Evolutionary conservation across 495 filamentous ascomycete genomes (phyloP).

Genomic region (Neurospora tetraspora): DNA sequence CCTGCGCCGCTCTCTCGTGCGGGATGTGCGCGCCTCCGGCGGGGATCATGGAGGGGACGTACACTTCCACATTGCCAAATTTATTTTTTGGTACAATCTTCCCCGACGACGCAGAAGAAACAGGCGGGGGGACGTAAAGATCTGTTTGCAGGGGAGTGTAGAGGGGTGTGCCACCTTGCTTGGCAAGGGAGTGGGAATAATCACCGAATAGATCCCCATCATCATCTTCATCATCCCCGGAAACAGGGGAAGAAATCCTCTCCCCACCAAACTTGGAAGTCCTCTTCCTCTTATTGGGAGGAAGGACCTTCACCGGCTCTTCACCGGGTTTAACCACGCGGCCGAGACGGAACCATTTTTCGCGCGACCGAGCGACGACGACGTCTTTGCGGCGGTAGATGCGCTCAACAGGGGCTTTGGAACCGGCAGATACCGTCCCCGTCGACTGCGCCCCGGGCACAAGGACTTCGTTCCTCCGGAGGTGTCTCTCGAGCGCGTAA

Average conservation of each 20-base stretch:
- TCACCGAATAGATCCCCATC: slow-evolving; percentile 29
- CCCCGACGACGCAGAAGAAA: slow-evolving; percentile 55
- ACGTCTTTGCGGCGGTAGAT: slow-evolving; percentile 79
- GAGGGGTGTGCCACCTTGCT: slow-evolving; percentile 39
- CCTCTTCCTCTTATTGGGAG: slow-evolving; percentile 22
- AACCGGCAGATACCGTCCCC: slow-evolving; percentile 69
- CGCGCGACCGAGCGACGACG: slow-evolving; percentile 57
- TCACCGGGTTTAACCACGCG: slow-evolving; percentile 63
- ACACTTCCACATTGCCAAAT: slow-evolving; percentile 85
- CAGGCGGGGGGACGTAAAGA: slow-evolving; percentile 62
- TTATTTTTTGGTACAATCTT: slow-evolving; percentile 74
- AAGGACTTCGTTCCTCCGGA: slow-evolving; percentile 70
- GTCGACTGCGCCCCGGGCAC: slow-evolving; percentile 59
- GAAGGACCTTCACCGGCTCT: slow-evolving; percentile 64
- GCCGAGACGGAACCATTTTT: slow-evolving; percentile 83
- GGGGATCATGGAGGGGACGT: slow-evolving; percentile 88
- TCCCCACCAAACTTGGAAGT: slow-evolving; percentile 15
- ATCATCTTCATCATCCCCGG: slow-evolving; percentile 27
- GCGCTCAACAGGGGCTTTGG: slow-evolving; percentile 39
- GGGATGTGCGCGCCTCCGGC: slow-evolving; percentile 58
- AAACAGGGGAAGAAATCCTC: slow-evolving; percentile 7
- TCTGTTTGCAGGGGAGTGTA: slow-evolving; percentile 72
- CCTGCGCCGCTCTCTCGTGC: slow-evolving; percentile 55
- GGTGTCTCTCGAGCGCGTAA: slow-evolving; percentile 79
- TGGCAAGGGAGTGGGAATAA: slow-evolving; percentile 15